These are phyloP conservation scores for Mariannaea sp. DNA, from an alignment of 2,329 filamentous ascomycete species.

Conservation along the genomic window DNA sequence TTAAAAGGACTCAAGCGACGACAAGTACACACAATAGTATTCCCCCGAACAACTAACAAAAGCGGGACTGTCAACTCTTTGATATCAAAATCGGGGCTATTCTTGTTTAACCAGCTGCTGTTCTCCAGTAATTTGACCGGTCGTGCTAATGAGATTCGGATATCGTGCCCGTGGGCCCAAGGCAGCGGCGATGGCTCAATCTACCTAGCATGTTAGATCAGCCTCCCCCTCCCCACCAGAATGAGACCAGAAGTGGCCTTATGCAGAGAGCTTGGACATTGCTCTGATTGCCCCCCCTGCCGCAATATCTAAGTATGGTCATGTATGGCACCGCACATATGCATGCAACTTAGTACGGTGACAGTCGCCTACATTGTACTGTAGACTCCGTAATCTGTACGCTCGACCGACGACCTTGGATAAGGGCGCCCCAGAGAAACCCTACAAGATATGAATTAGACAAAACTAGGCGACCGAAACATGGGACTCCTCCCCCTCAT, in stretches of 20 bases:
- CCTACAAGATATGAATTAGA: no score
- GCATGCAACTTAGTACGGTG: no score
- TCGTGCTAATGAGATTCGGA: constrained; percentile 9
- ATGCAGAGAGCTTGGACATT: constrained; percentile 1
- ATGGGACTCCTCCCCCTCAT: no score
- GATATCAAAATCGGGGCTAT: constrained; percentile 4
- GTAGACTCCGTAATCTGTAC: no score
- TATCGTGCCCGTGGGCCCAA: constrained; percentile 3
- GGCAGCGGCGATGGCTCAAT: constrained; percentile 12
- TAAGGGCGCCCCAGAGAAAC: no score
- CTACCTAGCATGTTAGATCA: constrained; percentile 6
- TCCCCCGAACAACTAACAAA: neutral
- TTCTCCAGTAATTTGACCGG: no score
- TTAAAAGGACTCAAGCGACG: neutral
- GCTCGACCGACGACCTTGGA: no score
- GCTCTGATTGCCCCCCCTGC: neutral
- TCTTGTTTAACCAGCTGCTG: neutral
- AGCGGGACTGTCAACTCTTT: neutral
- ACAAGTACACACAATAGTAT: no score
- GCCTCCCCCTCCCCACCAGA: constrained; percentile 3
- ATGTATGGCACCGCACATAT: neutral
- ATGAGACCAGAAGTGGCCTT: constrained; percentile 9
- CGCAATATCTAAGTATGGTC: neutral
- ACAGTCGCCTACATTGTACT: no score
- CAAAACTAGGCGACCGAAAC: no score